These are phyloP conservation scores for Ophiocordyceps australis DNA, from an alignment of 2,329 filamentous ascomycete genomes.

Conservation along the genomic window DNA sequence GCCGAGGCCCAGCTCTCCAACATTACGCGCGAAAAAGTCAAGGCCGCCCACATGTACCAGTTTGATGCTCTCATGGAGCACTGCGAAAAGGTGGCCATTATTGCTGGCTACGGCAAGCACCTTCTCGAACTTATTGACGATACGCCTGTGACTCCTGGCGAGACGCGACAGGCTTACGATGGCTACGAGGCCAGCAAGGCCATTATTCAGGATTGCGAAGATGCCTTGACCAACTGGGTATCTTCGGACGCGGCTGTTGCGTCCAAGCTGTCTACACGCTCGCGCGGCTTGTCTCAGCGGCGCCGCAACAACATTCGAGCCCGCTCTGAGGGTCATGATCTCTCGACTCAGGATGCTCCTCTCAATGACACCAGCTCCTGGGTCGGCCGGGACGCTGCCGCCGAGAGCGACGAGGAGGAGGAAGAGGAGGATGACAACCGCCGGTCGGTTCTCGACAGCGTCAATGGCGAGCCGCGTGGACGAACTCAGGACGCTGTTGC, in stretches of 20 bases:
- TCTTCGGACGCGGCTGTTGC: conserved; percentile 74
- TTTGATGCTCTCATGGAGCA: conserved; percentile 96
- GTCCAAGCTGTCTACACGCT: conserved; percentile 71
- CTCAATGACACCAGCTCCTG: conserved; percentile 68
- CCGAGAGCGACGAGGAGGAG: conserved; percentile 43
- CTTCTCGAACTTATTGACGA: conserved; percentile 94
- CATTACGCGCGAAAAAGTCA: conserved; percentile 98
- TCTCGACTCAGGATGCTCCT: conserved; percentile 66
- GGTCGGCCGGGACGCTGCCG: conserved; percentile 54
- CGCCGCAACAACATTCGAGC: conserved; percentile 54
- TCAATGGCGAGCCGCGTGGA: conserved; percentile 38
- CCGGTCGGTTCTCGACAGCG: conserved; percentile 29
- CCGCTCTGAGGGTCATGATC: conserved; percentile 55
- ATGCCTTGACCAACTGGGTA: conserved; percentile 94
- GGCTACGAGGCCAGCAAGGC: conserved; percentile 97
- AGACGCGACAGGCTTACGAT: conserved; percentile 90
- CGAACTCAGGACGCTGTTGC: conserved; percentile 32
- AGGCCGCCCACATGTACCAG: conserved; percentile 94
- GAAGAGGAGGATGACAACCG: conserved; percentile 30
- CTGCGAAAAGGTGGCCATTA: conserved; percentile 95
- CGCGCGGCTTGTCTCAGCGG: conserved; percentile 74
- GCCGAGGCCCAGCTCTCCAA: conserved; percentile 97
- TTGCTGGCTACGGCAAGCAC: conserved; percentile 95
- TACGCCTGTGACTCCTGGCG: conserved; percentile 88
- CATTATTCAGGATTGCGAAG: conserved; percentile 98